Percentiles rank a stretch among this genome's conserved stretches.
Conservation (phyloP, 164 flowering plant genomes). For the Santalum album region DNA sequence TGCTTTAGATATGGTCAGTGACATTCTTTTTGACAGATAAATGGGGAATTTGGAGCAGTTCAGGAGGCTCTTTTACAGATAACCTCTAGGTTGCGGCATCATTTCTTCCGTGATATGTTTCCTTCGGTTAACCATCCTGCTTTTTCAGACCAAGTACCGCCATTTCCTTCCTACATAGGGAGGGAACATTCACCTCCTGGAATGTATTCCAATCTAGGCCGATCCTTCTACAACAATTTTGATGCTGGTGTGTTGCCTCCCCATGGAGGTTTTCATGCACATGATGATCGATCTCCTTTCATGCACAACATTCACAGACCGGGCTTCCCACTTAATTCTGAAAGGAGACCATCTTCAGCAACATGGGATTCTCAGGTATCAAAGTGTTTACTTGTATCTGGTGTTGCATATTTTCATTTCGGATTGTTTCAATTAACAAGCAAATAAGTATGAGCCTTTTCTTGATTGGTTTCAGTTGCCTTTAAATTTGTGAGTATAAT, state of each 20-base stretch:
- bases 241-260: conserved; percentile 51
- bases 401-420: neutral
- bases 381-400: neutral
- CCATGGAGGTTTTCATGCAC: conserved; percentile 43
- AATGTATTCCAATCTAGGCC: conserved; percentile 42
- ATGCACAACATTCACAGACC: conserved; percentile 48
- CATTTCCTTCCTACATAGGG: conserved; percentile 54
- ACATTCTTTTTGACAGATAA: conserved; percentile 34
- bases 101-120: conserved; percentile 64
- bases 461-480: too few species aligned
- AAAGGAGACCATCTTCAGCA: conserved; percentile 41
- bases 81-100: conserved; percentile 57
- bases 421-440: neutral
- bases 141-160: conserved; percentile 51
- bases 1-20: too few species aligned
- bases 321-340: conserved; percentile 55
- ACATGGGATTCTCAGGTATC: conserved; percentile 77
- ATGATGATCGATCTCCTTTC: conserved; percentile 61
- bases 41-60: conserved; percentile 76
- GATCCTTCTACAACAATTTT: conserved; percentile 51
- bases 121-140: conserved; percentile 41
- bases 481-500: too few species aligned
- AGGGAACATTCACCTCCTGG: conserved; percentile 68
- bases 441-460: neutral
- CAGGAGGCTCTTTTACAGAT: conserved; percentile 89